phyloP scores from a whole-genome alignment of 208 protist species.

The Trypanosoma mega region DNA sequence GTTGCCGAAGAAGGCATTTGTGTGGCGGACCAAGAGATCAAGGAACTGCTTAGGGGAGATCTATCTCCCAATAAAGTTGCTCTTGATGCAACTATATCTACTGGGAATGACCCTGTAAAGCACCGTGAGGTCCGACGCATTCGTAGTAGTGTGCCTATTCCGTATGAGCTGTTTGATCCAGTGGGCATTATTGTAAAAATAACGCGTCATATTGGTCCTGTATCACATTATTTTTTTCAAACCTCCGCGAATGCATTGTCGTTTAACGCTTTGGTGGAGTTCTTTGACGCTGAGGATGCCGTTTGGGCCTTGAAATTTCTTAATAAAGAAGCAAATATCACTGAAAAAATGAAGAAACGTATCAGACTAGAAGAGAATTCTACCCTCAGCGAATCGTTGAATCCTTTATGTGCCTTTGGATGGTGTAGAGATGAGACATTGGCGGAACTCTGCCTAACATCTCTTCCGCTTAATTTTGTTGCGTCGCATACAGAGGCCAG shows the following conservation, averaged over 20 bases:
- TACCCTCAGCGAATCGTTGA: conserved; percentile 1
- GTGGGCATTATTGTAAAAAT: conserved; percentile 21
- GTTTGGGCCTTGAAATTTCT: conserved; percentile 11
- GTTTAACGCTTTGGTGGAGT: conserved; percentile 21
- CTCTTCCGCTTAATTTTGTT: background rate
- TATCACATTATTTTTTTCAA: conserved; percentile 23
- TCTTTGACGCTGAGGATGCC: conserved; percentile 24
- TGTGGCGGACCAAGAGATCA: conserved; percentile 16
- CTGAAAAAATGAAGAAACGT: background rate
- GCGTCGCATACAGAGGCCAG: conserved; percentile 6
- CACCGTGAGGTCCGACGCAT: conserved; percentile 7
- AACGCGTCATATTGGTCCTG: conserved; percentile 25
- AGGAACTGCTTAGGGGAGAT: conserved; percentile 5
- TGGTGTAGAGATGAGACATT: conserved; percentile 17
- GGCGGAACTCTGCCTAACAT: background rate
- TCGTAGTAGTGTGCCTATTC: conserved; percentile 16
- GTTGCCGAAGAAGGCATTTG: conserved; percentile 1
- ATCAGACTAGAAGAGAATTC: background rate
- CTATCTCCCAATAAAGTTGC: background rate
- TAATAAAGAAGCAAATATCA: background rate
- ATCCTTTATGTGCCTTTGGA: conserved; percentile 6
- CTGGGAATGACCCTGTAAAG: background rate
- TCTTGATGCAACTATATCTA: background rate
- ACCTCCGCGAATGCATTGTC: conserved; percentile 4
- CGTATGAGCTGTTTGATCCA: conserved; percentile 18